Evolutionary conservation across 805 yeast genomes (phyloP).

Genomic region (Starmerella gropengiesseri): DNA sequence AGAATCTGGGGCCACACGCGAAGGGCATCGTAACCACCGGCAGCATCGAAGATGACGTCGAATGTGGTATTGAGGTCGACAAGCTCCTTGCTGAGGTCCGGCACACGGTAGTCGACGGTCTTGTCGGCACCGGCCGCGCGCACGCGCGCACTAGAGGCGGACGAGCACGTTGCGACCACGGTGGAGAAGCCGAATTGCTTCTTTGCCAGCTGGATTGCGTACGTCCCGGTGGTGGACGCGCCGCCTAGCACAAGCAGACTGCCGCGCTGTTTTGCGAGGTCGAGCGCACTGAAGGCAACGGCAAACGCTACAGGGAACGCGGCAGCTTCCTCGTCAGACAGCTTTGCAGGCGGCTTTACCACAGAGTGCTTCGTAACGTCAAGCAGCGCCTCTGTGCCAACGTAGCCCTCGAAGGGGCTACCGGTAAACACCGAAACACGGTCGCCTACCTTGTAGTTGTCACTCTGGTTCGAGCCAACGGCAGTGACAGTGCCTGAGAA

Average conservation of each 20-base stretch:
- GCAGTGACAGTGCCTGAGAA: constrained; percentile 49
- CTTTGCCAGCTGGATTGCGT: constrained; percentile 47
- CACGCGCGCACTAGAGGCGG: constrained; percentile 37
- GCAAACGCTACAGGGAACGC: constrained; percentile 54
- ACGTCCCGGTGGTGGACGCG: constrained; percentile 56
- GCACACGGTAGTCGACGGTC: constrained; percentile 28
- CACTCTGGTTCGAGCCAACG: constrained; percentile 40
- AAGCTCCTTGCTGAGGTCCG: constrained; percentile 5
- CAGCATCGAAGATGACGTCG: constrained; percentile 54
- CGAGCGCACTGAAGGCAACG: constrained; percentile 44
- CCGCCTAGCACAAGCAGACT: constrained; percentile 53
- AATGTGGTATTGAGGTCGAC: constrained; percentile 28
- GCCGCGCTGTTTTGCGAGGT: constrained; percentile 10
- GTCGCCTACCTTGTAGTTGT: constrained; percentile 43
- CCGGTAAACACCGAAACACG: constrained; percentile 49
- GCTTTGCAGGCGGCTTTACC: constrained; percentile 37
- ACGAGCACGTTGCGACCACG: constrained; percentile 49
- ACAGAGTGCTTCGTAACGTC: constrained; percentile 44
- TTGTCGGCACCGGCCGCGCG: constrained; percentile 44
- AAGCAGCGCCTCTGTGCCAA: constrained; percentile 46
- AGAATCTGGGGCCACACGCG: constrained; percentile 35
- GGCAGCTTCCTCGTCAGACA: constrained; percentile 49
- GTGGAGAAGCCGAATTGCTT: constrained; percentile 36
- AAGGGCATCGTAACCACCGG: constrained; percentile 47
- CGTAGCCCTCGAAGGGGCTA: constrained; percentile 16